Evolutionary conservation across 176 grass and related monocot genomes (phyloP), one percentile per base, ranked within the genome.

Genomic region (Pontederia paniculata): DNA sequence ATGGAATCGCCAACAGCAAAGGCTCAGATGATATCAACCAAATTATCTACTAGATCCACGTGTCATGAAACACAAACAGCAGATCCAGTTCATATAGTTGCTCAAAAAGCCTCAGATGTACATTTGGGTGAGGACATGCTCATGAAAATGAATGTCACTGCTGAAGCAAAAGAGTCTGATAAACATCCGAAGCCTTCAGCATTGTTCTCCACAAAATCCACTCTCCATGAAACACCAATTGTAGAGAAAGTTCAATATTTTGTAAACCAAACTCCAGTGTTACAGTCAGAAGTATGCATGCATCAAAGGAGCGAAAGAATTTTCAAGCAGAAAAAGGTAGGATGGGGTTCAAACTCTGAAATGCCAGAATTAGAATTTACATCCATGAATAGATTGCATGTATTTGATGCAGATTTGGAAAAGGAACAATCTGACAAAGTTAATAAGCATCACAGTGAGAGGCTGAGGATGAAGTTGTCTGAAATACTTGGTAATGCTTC

Each of bases 401-500:
- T 48, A 41, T 66, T 21, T 14, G 43, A 63, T 25, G 54, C 45
- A 45, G 43, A 20, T 47, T 65, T 44, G 20, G 16, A 1, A 10
- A 17, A 58, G 71, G 58, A 53, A 62, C 61, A 63, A 52, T 69
- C 48, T 17, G 44, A 70, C 20, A 74, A 67, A 76, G 78, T 80
- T 67, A 69, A 13, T 57, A 81, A 73, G 47, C 56, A 59, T 21
- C 80, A 78, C 10, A 83, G 60, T 37, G 78, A 80, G 42, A 42
- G 69, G 13, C 82, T 91, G 64, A 84, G 72, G 66, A 81, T 80
- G 77, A 90, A 86, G 72, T 28, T 98, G 9, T 81, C 77, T 86
- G 86, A 88, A 69, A 98, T 98, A 71, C 93, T 98, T 79, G 83
- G 77, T 66, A 51, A 57, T 62, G n/a, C 71, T 74, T 79, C 83